Evolutionary conservation across 306 rosid genomes (phyloP), one percentile per base, ranked within the genome.

Genomic region (Notholithocarpus densiflorus): DNA sequence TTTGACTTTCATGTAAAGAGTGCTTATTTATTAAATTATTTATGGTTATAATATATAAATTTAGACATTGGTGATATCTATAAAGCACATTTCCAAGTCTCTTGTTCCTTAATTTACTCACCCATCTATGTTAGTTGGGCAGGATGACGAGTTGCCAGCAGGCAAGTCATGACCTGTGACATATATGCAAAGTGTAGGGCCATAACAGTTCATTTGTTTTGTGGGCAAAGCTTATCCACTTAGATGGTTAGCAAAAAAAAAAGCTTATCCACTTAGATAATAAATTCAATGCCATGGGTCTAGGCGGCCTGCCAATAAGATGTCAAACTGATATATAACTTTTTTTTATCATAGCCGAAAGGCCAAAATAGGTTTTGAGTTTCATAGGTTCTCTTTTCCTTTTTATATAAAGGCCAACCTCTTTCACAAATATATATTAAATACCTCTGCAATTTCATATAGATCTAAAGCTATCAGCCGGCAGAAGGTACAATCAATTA

Each of bases 271-370:
- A 57, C 26, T 5, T 37, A 59, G 31, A 75, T 73, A 71, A 71
- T 31, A 83, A 72, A 79, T 84, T 76, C 69, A 79, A 71, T 79
- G 69, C 77, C 79, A 79, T 76, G 86, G 83, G 86, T 21, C 55
- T n/a, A 55, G 24, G 19, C 60, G 84, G 73, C 87, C 87, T 72
- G 80, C 84, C 81, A 79, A 57, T 75, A 18, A 26, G 56, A 70
- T 74, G 54, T 77, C 45, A 60, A 64, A 21, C 71, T 45, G 74
- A 61, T 29, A 20, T 26, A 37, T n/a, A 27, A 29, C 29, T 29
- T 57, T 78, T 61, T 78, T 61, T 75, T 11, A 76, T 56, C 11
- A 11, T 19, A 26, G 71, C 61, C 45, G 65, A 77, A 76, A 64
- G 81, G 45, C 68, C 48, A 34, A 62, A 71, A 48, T 77, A 56